Base-by-base conservation (phyloP, 1,284 basidiomycete genomes). In the Ustilago esculenta region DNA sequence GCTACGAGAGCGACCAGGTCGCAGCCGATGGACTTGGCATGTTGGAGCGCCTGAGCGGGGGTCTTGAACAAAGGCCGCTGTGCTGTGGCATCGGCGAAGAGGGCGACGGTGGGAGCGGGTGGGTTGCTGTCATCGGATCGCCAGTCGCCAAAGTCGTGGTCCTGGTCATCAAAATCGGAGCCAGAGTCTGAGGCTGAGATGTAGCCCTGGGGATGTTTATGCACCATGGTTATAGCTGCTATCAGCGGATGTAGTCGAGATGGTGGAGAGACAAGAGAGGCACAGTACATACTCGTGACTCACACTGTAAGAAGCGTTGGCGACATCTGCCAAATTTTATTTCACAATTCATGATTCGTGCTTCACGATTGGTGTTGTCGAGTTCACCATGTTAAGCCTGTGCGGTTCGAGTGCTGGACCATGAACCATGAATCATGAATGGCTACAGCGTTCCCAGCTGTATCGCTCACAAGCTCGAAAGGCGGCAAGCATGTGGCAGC, bases 61-160 rank as follows among this genome's bases (percentile, higher is more conserved):
- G 51, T 63, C 15, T 39, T 20, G 41, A 77, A 79, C 7, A 54
- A 57, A 7, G 40, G 32, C 10, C 37, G 48, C n/a, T 54, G 39
- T n/a, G 40, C 54, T 8, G 30, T 23, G 5, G 48, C 25, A 15
- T 60, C 53, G 7, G 52, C n/a, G 12, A 64, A 65, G 12, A 65
- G 57, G 4, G 68, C 52, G 3, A 43, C 32, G 17, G 61, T 64
- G 12, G 56, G 42, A 2, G 53, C 47, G 12, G 60, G 24, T 1
- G 66, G 47, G 35, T 64, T 57, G 45, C 35, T 34, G 4, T 37
- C 56, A 40, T 64, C 60, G 7, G 61, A 60, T 11, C 33, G 15
- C 60, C 60, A 70, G 20, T 71, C 72, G 23, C 69, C 72, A 25
- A 63, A 74, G 30, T 72, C 69, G 56, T 76, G 42, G 46, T 74